Conservation (phyloP, 2,329 filamentous ascomycete genomes). For the Helminthosporium solani region DNA sequence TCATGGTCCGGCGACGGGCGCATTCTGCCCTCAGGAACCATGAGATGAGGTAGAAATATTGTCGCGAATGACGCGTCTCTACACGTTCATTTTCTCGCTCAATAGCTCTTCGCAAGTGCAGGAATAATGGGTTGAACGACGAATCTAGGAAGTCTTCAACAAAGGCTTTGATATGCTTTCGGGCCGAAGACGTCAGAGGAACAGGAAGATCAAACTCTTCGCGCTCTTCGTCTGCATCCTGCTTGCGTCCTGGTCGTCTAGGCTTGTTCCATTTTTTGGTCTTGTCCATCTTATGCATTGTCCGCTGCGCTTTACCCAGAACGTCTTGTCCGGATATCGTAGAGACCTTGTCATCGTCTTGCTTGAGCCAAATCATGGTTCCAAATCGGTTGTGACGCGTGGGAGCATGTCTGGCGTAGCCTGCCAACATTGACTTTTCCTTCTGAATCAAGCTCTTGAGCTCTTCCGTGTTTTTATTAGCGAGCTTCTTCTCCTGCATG, state of each 20-base stretch:
- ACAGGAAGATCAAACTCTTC: conserved; percentile 74
- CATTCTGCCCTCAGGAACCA: conserved; percentile 93
- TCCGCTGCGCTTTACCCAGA: conserved; percentile 69
- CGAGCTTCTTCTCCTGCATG: conserved; percentile 73
- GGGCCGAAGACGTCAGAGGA: conserved; percentile 70
- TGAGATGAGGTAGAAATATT: conserved; percentile 88
- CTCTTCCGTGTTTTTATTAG: conserved; percentile 69
- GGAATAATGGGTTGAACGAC: conserved; percentile 86
- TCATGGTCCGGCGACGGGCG: conserved; percentile 59
- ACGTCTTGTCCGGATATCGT: conserved; percentile 88
- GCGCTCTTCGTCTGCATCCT: conserved; percentile 39
- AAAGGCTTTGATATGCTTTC: conserved; percentile 74
- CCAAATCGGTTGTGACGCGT: conserved; percentile 92
- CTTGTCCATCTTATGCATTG: conserved; percentile 84
- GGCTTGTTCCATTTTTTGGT: conserved; percentile 89
- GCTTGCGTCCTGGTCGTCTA: conserved; percentile 50
- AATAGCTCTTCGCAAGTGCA: conserved; percentile 81
- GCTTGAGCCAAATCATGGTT: conserved; percentile 95
- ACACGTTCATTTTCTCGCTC: conserved; percentile 86
- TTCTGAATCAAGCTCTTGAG: conserved; percentile 73
- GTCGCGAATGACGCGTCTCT: conserved; percentile 71
- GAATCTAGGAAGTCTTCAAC: conserved; percentile 93
- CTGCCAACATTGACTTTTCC: conserved; percentile 78
- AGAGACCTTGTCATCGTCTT: conserved; percentile 78
- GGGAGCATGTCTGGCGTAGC: conserved; percentile 74